These are phyloP conservation scores for Poa annua DNA, from an alignment of 176 grass and related monocot genomes.

Conservation along the genomic window DNA sequence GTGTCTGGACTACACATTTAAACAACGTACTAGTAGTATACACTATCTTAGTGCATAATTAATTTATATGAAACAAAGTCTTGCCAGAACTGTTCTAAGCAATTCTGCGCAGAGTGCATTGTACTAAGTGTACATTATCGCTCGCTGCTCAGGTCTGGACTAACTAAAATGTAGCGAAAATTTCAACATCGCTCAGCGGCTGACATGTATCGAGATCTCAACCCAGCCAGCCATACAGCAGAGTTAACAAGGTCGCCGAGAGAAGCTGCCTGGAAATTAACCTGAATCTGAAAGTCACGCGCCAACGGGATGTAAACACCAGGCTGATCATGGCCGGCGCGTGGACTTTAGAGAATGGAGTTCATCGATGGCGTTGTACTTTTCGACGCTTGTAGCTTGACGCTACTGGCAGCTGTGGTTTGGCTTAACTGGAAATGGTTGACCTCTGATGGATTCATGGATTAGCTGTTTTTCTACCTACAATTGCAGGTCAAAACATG, in stretches of 20 bases:
- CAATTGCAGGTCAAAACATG: not conserved
- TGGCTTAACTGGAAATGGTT: conserved; percentile 1
- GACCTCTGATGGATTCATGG: not conserved
- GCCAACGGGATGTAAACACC: not conserved
- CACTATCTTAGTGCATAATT: not conserved
- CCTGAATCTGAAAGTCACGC: not conserved
- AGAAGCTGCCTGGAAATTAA: not conserved
- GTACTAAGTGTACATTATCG: not conserved
- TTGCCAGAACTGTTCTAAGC: not conserved
- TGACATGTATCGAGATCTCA: not conserved
- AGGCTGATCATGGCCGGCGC: not conserved
- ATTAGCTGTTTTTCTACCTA: too few species aligned
- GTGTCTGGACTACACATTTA: not conserved
- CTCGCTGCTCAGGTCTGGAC: not conserved
- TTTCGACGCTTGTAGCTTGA: not conserved
- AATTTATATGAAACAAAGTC: not conserved
- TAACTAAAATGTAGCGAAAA: not conserved
- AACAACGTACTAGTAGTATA: not conserved
- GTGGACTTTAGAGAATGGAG: not conserved
- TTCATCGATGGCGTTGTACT: not conserved
- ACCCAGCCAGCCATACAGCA: not conserved
- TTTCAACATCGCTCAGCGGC: not conserved
- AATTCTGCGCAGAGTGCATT: not conserved
- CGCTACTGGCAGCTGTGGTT: not conserved
- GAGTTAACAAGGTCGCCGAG: not conserved